Conservation (phyloP, 2,329 filamentous ascomycete genomes). For the Xylaria sp. region DNA sequence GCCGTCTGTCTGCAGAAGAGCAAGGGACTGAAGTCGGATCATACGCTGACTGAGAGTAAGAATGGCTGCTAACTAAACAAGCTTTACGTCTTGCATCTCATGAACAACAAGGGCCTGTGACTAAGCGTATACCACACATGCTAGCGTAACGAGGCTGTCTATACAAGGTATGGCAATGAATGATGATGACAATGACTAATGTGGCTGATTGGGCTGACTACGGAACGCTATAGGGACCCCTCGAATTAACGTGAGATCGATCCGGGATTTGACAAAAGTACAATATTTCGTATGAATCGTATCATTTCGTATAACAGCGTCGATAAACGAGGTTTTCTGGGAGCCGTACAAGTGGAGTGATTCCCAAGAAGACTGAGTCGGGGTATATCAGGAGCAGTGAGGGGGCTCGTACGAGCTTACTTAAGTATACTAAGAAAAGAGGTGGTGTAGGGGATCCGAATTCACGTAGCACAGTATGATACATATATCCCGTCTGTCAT, state of each 20-base stretch:
- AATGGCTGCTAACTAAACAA: neutral
- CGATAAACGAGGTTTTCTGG: constrained; percentile 11
- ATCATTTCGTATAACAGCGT: constrained; percentile 1
- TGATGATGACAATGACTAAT: constrained; percentile 1
- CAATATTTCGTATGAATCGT: constrained; percentile 13
- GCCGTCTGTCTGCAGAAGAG: neutral
- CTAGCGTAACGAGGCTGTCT: neutral
- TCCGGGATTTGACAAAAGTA: neutral
- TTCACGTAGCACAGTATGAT: neutral
- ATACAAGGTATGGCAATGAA: neutral
- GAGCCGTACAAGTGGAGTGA: constrained; percentile 1
- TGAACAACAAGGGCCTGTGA: neutral
- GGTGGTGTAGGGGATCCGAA: neutral
- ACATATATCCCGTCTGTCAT: neutral
- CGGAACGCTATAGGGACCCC: neutral
- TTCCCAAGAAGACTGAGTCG: neutral
- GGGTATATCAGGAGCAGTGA: constrained; percentile 4
- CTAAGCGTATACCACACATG: neutral
- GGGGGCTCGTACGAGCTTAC: constrained; percentile 28
- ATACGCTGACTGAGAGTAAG: neutral
- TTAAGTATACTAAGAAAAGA: constrained; percentile 1
- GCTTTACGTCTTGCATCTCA: constrained; percentile 1
- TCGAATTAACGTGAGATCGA: neutral
- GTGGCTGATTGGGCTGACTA: neutral
- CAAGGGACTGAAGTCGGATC: neutral